phyloP scores from a whole-genome alignment of 2,329 filamentous ascomycete species.

The Sarocladium strictum region DNA sequence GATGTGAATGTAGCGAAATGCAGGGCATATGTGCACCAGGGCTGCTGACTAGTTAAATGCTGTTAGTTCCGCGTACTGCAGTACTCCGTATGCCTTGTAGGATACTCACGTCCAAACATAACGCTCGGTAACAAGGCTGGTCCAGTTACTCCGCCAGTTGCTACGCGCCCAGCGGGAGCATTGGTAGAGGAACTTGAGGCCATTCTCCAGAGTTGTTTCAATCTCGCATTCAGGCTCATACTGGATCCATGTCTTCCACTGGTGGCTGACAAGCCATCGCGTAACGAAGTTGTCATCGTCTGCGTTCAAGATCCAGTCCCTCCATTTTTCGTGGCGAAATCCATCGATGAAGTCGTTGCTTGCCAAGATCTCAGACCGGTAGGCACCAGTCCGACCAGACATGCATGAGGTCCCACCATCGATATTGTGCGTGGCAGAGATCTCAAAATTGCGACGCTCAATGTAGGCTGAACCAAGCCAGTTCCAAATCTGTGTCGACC shows the following conservation, averaged over 20 bases:
- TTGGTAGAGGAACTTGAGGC: constrained; percentile 84
- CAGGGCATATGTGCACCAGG: constrained; percentile 89
- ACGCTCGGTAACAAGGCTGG: constrained; percentile 76
- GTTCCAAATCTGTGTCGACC: constrained; percentile 66
- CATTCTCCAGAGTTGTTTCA: constrained; percentile 86
- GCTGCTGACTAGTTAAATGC: constrained; percentile 61
- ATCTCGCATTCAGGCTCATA: constrained; percentile 88
- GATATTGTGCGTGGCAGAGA: constrained; percentile 89
- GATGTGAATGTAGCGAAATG: constrained; percentile 91
- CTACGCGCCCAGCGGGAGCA: constrained; percentile 93
- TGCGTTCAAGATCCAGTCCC: constrained; percentile 83
- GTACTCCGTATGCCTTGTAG: too few relatives aligned
- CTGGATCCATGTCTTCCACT: constrained; percentile 93
- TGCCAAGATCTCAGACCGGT: constrained; percentile 81
- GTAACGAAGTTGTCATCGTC: constrained; percentile 99
- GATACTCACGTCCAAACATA: constrained; percentile 86
- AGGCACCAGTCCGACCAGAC: constrained; percentile 88
- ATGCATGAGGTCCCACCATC: constrained; percentile 96
- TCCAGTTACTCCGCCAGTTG: constrained; percentile 97
- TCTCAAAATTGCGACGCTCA: constrained; percentile 92
- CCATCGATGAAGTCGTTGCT: constrained; percentile 80
- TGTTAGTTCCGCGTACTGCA: constrained; percentile 17
- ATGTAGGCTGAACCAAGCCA: constrained; percentile 91
- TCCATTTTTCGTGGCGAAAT: constrained; percentile 89
- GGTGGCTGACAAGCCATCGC: constrained; percentile 86